Base-by-base conservation (phyloP, 352 stramenopile genomes). In the Globisporangium perplexum region DNA sequence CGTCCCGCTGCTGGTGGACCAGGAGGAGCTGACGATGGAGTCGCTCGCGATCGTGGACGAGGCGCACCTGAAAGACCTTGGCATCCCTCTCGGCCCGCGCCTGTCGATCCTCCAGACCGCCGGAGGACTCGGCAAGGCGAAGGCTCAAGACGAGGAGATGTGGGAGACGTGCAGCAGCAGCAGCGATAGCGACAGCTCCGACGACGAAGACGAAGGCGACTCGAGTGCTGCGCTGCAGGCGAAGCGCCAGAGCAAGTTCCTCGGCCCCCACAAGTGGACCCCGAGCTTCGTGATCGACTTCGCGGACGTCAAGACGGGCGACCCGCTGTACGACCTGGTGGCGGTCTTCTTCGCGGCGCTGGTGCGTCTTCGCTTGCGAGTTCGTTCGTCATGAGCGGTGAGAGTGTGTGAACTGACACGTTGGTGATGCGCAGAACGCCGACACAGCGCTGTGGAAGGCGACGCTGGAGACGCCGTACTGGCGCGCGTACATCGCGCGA, bases 241-340 rank as follows among this genome's bases (percentile, higher is more conserved):
- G 12, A 77, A 76, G 47, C 78, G 78, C 26, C 69, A 71, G 30
- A 50, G 57, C 26, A 69, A 68, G 30, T 90, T 87, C 45, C 26
- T 74, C 24, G 84, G 81, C 15, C 43, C 58, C 1, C 50, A 68
- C 30, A 56, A 78, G 53, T 95, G 84, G 84, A 53, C 62, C 49
- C 81, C 84, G 7, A 69, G 59, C 12, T 74, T 74, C 10, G 77
- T 96, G 53, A 92, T 96, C 56, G 86, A 96, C 54, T 95, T 95
- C 59, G 86, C 84, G 0, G 86, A 96, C 59, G 68, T 77, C 57
- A 93, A 93, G 74, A 88, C 73, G 0, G 86, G 84, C 24, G 86
- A 96, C 60, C 83, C 84, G 48, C 49, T 96, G 15, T 96, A 90
- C 58, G 86, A 96, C 49, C 67, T 96, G 23, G 72, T 94, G 12